Conservation (phyloP, 2,329 filamentous ascomycete species). For the Colletotrichum eleusines region DNA sequence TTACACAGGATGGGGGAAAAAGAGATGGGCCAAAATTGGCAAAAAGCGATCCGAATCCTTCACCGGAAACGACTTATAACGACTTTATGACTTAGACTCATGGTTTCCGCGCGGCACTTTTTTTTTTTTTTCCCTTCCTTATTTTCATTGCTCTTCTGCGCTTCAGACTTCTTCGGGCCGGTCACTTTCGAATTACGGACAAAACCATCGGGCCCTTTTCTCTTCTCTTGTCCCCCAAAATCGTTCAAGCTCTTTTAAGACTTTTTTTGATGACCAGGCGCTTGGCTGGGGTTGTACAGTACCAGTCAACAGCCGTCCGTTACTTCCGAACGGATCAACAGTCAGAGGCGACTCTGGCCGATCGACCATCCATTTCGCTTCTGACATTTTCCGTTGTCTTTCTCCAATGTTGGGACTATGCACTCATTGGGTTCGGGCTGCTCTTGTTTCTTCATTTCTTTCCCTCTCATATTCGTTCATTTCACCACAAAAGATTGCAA, state of each 20-base stretch:
- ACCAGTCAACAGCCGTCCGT: slow-evolving; percentile 27
- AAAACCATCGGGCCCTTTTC: slow-evolving; percentile 33
- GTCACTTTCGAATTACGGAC: slow-evolving; percentile 40
- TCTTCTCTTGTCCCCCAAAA: background rate
- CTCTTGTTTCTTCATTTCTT: background rate
- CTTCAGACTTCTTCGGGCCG: slow-evolving; percentile 21
- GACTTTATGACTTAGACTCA: slow-evolving; percentile 43
- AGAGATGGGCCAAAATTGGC: slow-evolving; percentile 5
- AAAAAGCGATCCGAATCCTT: slow-evolving; percentile 45
- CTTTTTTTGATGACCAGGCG: slow-evolving; percentile 22
- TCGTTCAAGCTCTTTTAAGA: slow-evolving; percentile 14
- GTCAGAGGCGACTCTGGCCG: slow-evolving; percentile 37
- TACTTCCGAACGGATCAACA: slow-evolving; percentile 21
- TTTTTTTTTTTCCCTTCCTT: slow-evolving; percentile 21
- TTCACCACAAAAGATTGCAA: slow-evolving; percentile 37
- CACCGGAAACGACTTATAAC: slow-evolving; percentile 43
- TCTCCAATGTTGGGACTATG: background rate
- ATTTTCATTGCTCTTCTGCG: slow-evolving; percentile 2
- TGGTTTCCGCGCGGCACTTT: slow-evolving; percentile 41
- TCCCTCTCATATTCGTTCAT: background rate
- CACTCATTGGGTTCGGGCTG: background rate
- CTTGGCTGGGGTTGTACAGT: slow-evolving; percentile 41
- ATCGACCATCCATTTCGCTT: slow-evolving; percentile 24
- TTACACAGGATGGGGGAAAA: background rate
- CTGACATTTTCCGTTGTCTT: background rate